These are phyloP conservation scores for Nicotiana undulata DNA, from an alignment of 257 asterid species.

Conservation along the genomic window DNA sequence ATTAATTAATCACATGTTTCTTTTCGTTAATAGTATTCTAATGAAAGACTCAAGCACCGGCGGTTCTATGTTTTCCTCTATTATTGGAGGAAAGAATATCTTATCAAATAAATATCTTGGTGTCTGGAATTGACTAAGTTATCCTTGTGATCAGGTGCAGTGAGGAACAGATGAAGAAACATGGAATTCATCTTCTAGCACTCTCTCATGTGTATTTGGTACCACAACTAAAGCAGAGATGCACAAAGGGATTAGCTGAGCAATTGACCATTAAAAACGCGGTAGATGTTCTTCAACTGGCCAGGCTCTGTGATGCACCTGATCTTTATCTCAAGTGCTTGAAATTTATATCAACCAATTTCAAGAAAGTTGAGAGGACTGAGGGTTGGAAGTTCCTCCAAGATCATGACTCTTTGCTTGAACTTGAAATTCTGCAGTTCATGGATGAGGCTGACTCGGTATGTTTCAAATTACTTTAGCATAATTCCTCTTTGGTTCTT, in stretches of 20 bases:
- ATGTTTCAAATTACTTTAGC: neutral
- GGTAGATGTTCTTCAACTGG: conserved; percentile 81
- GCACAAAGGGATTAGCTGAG: conserved; percentile 45
- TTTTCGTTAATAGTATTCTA: neutral
- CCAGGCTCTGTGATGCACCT: conserved; percentile 87
- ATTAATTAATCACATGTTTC: neutral
- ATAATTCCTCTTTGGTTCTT: neutral
- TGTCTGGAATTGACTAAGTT: conserved; percentile 10
- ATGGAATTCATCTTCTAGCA: conserved; percentile 73
- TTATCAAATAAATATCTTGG: neutral
- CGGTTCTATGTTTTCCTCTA: neutral
- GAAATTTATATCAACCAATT: conserved; percentile 49
- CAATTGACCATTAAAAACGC: conserved; percentile 47
- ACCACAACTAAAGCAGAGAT: conserved; percentile 72
- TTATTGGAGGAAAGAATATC: neutral
- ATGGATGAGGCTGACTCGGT: conserved; percentile 78
- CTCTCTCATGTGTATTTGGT: conserved; percentile 77
- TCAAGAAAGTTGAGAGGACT: conserved; percentile 52
- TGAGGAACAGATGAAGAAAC: conserved; percentile 67
- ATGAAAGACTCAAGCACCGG: neutral
- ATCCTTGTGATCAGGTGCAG: conserved; percentile 45
- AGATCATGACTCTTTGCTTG: conserved; percentile 69
- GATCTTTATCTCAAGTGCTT: conserved; percentile 71
- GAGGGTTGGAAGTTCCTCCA: conserved; percentile 92
- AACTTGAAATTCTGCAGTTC: conserved; percentile 75